phyloP scores from a whole-genome alignment of 441 rosid species.

The Gossypium schwendimanii region DNA sequence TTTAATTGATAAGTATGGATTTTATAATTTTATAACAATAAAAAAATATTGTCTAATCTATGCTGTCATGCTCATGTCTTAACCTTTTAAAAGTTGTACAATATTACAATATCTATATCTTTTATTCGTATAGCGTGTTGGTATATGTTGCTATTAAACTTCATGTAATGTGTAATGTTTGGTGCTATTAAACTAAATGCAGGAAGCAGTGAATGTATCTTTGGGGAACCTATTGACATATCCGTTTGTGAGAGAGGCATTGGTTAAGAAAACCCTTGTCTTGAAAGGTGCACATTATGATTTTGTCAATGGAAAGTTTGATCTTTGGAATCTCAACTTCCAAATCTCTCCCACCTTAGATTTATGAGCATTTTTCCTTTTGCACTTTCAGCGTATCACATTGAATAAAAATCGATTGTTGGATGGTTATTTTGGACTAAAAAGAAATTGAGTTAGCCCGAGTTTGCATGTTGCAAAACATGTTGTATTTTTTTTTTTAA shows the following conservation, averaged over 20 bases:
- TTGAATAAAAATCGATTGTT: not conserved
- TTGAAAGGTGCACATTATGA: conserved; percentile 84
- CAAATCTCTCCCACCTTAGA: conserved; percentile 36
- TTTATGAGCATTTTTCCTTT: conserved; percentile 16
- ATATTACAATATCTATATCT: too few species aligned
- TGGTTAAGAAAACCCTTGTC: conserved; percentile 39
- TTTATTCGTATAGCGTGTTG: too few species aligned
- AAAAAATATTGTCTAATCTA: too few species aligned
- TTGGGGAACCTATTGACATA: conserved; percentile 81
- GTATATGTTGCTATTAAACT: too few species aligned
- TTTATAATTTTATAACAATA: too few species aligned
- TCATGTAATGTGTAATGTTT: not conserved
- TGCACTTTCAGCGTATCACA: not conserved
- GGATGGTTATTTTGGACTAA: not conserved
- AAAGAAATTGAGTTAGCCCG: not conserved
- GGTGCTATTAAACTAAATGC: conserved; percentile 14
- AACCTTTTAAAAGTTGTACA: too few species aligned
- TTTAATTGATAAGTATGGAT: too few species aligned
- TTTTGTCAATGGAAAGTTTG: conserved; percentile 63
- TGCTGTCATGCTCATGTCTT: too few species aligned
- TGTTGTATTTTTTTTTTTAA: not conserved
- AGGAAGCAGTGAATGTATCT: conserved; percentile 94
- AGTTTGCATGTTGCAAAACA: not conserved
- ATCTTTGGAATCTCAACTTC: conserved; percentile 80
- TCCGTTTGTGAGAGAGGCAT: conserved; percentile 74